Base-by-base conservation (phyloP, 1,139 yeast species). In the Waltiozyma solani region DNA sequence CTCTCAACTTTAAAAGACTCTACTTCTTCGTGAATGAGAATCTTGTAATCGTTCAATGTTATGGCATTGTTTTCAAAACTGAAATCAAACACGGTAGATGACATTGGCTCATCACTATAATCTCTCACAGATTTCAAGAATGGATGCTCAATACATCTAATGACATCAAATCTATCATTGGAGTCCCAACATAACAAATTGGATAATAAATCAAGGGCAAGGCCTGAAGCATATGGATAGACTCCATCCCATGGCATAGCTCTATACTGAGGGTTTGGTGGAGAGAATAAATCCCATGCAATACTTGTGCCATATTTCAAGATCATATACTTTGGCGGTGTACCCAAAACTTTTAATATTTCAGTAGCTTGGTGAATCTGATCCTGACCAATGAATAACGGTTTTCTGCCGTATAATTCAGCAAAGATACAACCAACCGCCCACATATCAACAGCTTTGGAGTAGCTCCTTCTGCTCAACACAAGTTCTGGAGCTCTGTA, bases 401-500 rank as follows among this genome's bases (percentile, higher is more conserved):
- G 91, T 49, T 68, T 69, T 46, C 93, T 64, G 0, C 84, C 85
- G 49, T 79, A 81, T 34, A 82, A 63, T 52, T 82, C 93, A 1
- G 76, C 89, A 41, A 81, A 58, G n/a, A 82, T 80, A 51, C 93
- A 82, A 1, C 93, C 93, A 24, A 78, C 70, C 1, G 91, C 82
- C 94, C 94, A 82, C 59, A 82, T 62, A 57, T 82, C 94, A 36
- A 82, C 78, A 2, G 80, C 62, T 45, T 75, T 74, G 19, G 71
- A 63, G 52, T 78, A 63, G 40, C 60, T 63, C 42, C 71, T 68
- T 37, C 72, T 70, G 19, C 84, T 74, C 42, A 87, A 64, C 44
- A 87, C 76, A 40, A 89, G 66, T 54, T 89, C 97, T 0, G 97
- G 97, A 0, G 96, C 96, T 39, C 96, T 64, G 55, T 89, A 89